These are phyloP conservation scores for Candida berthetii DNA, from an alignment of 805 yeast species.

Conservation along the genomic window DNA sequence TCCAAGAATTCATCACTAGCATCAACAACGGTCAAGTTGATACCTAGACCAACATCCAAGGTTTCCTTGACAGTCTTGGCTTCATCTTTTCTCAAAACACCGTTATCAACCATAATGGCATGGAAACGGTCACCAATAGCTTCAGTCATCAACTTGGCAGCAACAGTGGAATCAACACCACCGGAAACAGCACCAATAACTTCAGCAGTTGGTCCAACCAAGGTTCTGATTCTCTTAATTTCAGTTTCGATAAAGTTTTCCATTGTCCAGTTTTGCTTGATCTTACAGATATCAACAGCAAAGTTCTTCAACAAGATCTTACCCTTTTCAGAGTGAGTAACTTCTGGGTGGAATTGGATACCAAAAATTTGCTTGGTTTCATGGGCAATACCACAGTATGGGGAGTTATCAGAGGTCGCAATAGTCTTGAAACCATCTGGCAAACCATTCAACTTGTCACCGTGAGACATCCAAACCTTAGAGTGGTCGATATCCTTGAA, in stretches of 20 bases:
- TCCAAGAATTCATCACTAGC: conserved; percentile 86
- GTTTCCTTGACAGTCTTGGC: conserved; percentile 85
- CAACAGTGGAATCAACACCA: conserved; percentile 99
- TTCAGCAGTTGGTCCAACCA: conserved; percentile 97
- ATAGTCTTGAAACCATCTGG: conserved; percentile 87
- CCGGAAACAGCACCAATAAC: conserved; percentile 99
- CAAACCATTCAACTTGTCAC: conserved; percentile 87
- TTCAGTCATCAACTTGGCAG: conserved; percentile 95
- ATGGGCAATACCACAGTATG: conserved; percentile 88
- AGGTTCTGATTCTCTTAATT: conserved; percentile 81
- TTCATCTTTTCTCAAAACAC: conserved; percentile 94
- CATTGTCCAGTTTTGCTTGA: conserved; percentile 94
- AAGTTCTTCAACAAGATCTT: conserved; percentile 83
- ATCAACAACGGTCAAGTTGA: conserved; percentile 89
- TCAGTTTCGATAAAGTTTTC: conserved; percentile 96
- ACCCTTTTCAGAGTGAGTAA: conserved; percentile 92
- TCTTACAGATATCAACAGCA: conserved; percentile 86
- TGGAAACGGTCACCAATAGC: conserved; percentile 99
- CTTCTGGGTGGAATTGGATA: conserved; percentile 99
- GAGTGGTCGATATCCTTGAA: conserved; percentile 90
- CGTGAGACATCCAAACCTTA: conserved; percentile 99
- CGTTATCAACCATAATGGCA: conserved; percentile 96
- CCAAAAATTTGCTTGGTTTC: conserved; percentile 74
- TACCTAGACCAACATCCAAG: conserved; percentile 88
- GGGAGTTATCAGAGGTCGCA: conserved; percentile 92